Evolutionary conservation across 805 yeast genomes (phyloP), one percentile per base, ranked within the genome.

Genomic region (Candida incommunis): DNA sequence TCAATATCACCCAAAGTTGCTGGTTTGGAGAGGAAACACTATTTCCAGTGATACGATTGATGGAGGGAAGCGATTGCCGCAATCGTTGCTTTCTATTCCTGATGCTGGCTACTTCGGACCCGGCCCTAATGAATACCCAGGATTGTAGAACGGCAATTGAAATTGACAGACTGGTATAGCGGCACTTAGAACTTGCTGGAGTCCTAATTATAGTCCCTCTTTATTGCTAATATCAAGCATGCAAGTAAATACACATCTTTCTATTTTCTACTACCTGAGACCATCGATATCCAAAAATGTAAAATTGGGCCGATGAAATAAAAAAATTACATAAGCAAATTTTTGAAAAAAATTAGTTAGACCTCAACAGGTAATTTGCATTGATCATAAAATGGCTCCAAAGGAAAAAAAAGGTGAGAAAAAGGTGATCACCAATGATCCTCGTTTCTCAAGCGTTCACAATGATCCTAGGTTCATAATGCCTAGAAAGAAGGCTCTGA

Each of bases 381-480:
- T n/a, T n/a, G 7, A 9, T 25, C 27, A 25, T 9, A 31, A 11
- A 7, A 31, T 31, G 37, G 37, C 37, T 16, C 18, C 37, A 18
- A 9, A 9, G 20, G 9, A 22, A 16, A 20, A 7, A 7, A 23
- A 40, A 23, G 21, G 18, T 3, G n/a, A 9, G 13, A 23, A 49
- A 23, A 52, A 53, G 43, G 65, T 70, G 3, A 64, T 71, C 3
- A 72, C 79, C 2, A 55, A 62, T 2, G 97, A 92, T 65, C 72
- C 80, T 22, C 75, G 97, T 59, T 90, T 90, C 62, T 65, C 82
- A 5, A 68, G 78, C 5, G 81, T 90, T 4, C 85, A 81, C 54
- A 75, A 72, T 51, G 98, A 92, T 62, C 97, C 97, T 3, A 71
- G 95, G 50, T 92, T 90, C 66, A 80, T 75, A 48, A 65, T 76